Base-by-base conservation (phyloP, 2,329 filamentous ascomycete genomes). In the Alternaria dauci region DNA sequence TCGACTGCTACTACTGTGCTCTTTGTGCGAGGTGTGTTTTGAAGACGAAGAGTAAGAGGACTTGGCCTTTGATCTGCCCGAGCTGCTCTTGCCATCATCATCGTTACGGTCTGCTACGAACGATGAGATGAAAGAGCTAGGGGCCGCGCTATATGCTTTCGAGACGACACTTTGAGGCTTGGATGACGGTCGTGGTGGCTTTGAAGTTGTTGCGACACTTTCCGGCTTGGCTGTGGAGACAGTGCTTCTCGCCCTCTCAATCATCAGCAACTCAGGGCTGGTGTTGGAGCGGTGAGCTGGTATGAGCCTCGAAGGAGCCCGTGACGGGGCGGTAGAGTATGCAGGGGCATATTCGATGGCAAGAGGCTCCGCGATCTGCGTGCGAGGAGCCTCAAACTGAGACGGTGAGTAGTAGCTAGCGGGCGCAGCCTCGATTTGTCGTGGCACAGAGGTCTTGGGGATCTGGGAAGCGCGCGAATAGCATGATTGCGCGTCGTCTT, bases 371-470 rank as follows among this genome's bases (percentile, higher is more conserved):
- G 64, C 57, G 16, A 68, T 61, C 52, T 68, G 64, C 3, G 75
- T 74, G 32, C 69, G 72, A 28, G 71, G 72, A 28, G 75, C 62
- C 23, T 66, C 63, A 18, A 72, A 74, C 4, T 75, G 72, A 20
- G 72, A 71, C n/a, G 73, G 75, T 36, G 73, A 70, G 50, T 77
- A 73, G 54, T 76, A 76, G 59, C 72, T 76, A 16, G 66, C 66
- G 3, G 76, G 74, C 14, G 77, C 76, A 3, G 78, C 73, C 63
- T 82, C 80, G 53, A 82, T 80, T 44, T 81, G 78, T 43, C 61
- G 58, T 36, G 61, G 65, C 47, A 57, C 59, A 39, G 64, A 65
- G 9, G 62, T 63, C 52, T 62, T 69, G 36, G 65, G 69, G 5
- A 59, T 43, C 46, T 59, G 58, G 23, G 58, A 59, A 47, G 69